These are phyloP conservation scores for Ustilago nuda DNA, from an alignment of 1,284 basidiomycete genomes.

Conservation along the genomic window DNA sequence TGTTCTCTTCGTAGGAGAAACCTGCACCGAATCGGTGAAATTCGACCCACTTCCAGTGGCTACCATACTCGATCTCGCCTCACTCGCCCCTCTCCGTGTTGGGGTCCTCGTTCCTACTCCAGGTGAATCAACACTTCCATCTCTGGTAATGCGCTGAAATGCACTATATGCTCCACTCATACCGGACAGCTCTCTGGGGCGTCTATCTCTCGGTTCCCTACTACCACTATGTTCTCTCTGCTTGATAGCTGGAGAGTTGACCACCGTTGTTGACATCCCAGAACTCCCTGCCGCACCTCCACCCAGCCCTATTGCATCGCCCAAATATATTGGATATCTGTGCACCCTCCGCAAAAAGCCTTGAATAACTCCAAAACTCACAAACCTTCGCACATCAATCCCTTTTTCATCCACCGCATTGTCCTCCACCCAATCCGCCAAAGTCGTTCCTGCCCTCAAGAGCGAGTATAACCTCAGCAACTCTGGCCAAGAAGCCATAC, in stretches of 20 bases:
- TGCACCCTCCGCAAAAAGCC: conserved; percentile 93
- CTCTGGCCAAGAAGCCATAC: conserved; percentile 69
- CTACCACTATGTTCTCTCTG: conserved; percentile 43
- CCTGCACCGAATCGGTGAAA: conserved; percentile 27
- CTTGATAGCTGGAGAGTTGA: conserved; percentile 31
- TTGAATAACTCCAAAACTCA: conserved; percentile 99
- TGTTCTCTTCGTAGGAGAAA: conserved; percentile 40
- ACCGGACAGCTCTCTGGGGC: conserved; percentile 42
- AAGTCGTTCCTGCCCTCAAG: conserved; percentile 83
- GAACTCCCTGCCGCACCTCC: conserved; percentile 20
- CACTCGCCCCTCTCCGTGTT: conserved; percentile 12
- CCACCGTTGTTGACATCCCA: conserved; percentile 24
- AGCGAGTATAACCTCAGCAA: conserved; percentile 86
- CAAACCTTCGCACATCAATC: conserved; percentile 91
- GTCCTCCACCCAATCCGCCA: conserved; percentile 89
- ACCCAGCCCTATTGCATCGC: conserved; percentile 10
- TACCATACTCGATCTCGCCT: conserved; percentile 30
- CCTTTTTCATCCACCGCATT: conserved; percentile 75
- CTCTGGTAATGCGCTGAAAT: conserved; percentile 33
- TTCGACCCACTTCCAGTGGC: conserved; percentile 29
- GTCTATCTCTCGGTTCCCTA: conserved; percentile 43
- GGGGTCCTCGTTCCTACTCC: conserved; percentile 28
- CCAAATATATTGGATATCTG: conserved; percentile 83
- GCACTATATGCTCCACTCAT: conserved; percentile 36
- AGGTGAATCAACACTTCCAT: conserved; percentile 44